Percentiles rank a stretch among this genome's conserved stretches.
phyloP scores from a whole-genome alignment of 2,329 filamentous ascomycete species.

The Aureobasidium zeae region DNA sequence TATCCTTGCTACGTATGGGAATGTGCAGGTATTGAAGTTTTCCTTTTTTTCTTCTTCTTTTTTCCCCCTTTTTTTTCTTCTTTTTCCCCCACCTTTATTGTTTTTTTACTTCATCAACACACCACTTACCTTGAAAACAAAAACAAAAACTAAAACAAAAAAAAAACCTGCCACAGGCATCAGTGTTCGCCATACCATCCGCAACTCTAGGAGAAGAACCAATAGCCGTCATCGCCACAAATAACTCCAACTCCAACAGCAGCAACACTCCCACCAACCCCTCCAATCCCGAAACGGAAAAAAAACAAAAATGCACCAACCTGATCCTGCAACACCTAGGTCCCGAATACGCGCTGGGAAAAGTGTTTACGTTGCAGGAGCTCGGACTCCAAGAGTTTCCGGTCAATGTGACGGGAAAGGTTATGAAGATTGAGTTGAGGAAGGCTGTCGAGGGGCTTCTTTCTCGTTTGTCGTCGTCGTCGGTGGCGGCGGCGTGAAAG shows the following conservation, averaged over 20 bases:
- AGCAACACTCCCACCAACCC: too few species aligned
- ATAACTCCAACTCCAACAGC: too few species aligned
- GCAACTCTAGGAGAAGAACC: not conserved
- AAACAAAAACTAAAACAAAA: too few species aligned
- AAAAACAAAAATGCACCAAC: not conserved
- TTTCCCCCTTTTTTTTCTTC: too few species aligned
- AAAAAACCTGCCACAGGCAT: too few species aligned
- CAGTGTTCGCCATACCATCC: not conserved
- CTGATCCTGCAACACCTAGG: not conserved
- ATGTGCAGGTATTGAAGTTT: conserved; percentile 1
- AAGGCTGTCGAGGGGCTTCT: not conserved
- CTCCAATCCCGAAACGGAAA: too few species aligned
- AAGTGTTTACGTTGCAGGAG: conserved; percentile 6
- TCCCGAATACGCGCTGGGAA: not conserved
- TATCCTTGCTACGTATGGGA: not conserved
- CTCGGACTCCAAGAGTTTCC: conserved; percentile 3
- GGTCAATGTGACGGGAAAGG: conserved; percentile 4
- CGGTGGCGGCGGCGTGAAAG: too few species aligned
- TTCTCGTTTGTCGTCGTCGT: too few species aligned
- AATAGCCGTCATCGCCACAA: not conserved
- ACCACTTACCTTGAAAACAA: too few species aligned
- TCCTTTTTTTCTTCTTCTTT: not conserved
- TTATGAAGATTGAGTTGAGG: conserved; percentile 10
- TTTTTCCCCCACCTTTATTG: too few species aligned
- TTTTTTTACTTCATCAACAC: too few species aligned